Evolutionary conservation across 2,329 filamentous ascomycete genomes (phyloP).

Genomic region (Balansia obtecta): DNA sequence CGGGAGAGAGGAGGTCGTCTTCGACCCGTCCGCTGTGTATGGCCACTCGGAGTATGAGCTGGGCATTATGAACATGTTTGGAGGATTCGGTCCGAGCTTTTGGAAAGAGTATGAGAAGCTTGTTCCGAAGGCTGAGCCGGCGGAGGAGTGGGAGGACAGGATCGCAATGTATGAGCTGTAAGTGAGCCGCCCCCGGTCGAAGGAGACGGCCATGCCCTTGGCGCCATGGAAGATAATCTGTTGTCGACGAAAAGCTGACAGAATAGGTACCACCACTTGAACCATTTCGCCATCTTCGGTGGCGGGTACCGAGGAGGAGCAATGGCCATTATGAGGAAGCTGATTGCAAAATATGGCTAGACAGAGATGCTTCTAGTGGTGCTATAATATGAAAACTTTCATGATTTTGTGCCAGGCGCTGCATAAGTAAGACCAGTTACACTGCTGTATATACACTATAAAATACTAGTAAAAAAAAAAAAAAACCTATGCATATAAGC

Average conservation of each 20-base stretch:
- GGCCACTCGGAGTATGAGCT: constrained; percentile 83
- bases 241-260: constrained; percentile 9
- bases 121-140: constrained; percentile 69
- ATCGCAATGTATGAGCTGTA: constrained; percentile 71
- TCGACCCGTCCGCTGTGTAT: constrained; percentile 70
- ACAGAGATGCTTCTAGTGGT: neutral
- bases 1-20: constrained; percentile 61
- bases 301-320: constrained; percentile 66
- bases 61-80: constrained; percentile 95
- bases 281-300: constrained; percentile 78
- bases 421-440: too few relatives aligned
- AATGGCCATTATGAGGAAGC: constrained; percentile 63
- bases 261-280: constrained; percentile 72
- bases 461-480: too few relatives aligned
- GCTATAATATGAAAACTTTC: too few relatives aligned
- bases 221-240: neutral
- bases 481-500: too few relatives aligned
- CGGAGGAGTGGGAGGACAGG: constrained; percentile 74
- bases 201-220: neutral
- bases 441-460: too few relatives aligned
- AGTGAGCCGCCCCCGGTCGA: constrained; percentile 22
- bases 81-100: constrained; percentile 63
- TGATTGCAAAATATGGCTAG: constrained; percentile 58
- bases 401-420: too few relatives aligned
- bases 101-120: constrained; percentile 65